Evolutionary conservation across 441 rosid genomes (phyloP), one percentile per base, ranked within the genome.

Genomic region (Geranium incanum): DNA sequence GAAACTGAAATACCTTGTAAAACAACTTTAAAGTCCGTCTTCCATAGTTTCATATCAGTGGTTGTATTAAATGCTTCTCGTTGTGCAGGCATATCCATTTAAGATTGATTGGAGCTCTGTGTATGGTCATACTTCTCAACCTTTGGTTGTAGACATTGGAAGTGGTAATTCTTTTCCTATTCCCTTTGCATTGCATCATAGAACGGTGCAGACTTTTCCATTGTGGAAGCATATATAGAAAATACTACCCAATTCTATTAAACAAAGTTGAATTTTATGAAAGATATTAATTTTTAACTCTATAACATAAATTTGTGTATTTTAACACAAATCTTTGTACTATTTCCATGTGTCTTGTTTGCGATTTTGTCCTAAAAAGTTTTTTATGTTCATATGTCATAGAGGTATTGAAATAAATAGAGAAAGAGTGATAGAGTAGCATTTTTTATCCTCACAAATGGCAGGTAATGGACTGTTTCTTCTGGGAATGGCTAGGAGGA

Each of bases 131-230:
- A 80, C 87, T 36, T 70, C 82, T 72, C 85, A 75, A 70, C 87
- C 89, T 28, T 81, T 89, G 83, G 81, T 83, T 23, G 88, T 89
- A 74, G 95, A 88, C 79, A 81, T 87, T 76, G 91, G 95, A 84
- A 82, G 92, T 41, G 92, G 92, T 88, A 83, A 68, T 52, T 16
- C 19, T 67, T 74, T 66, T 18, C 52, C 69, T 43, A 39, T 68
- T 79, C 45, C 63, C 36, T n/a, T 41, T 57, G 19, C 52, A 6
- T 6, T 9, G 28, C 41, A 50, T 50, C 33, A 28, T 28, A 28
- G 11, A 50, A 50, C 59, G 4, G 16, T 12, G 15, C 59, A 50
- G 15, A 6, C 59, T 16, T 12, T 50, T 50, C 59, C 59, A 50
- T 3, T n/a, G 59, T 50, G 59, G 59, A 50, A 50, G 59, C 15